Evolutionary conservation across 1,284 basidiomycete genomes (phyloP), one percentile per base, ranked within the genome.

Genomic region (Thelephora terrestris): DNA sequence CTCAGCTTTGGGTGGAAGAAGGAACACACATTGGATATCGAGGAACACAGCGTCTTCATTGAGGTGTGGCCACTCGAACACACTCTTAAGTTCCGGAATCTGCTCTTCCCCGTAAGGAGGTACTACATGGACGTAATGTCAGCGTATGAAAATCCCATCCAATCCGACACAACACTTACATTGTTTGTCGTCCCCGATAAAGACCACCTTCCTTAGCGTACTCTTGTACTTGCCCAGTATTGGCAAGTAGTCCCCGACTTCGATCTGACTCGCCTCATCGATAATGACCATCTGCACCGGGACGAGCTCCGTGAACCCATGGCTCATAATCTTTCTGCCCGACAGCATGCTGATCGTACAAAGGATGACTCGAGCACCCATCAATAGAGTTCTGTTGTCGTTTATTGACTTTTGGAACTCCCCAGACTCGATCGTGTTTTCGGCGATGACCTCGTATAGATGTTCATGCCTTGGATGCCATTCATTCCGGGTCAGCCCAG

Each of bases 381-480:
- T 5, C 69, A 64, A 45, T 67, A 68, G 21, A 62, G 73, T 44
- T 25, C 21, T 18, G 25, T 42, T 42, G 6, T 42, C 39, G 21
- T 10, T 5, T 14, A 42, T 20, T 12, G 21, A 20, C 16, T 16
- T 14, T 10, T 38, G 53, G 42, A 85, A 76, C 0, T 55, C 48
- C 48, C 73, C 64, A 9, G 80, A 79, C 6, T 64, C 58, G 45
- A 88, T 78, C 16, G 84, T 55, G 43, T 76, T 67, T 0, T 53
- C 43, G 25, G 59, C 49, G 20, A 80, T 57, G 14, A 64, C 52
- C 7, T 61, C 48, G 57, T 88, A 88, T 0, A 85, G 64, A 58
- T 87, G 80, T 50, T 85, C 83, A 65, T 88, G 82, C 84, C 85
- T 88, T 46, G 51, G n/a, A n/a, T n/a, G n/a, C n/a, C n/a, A n/a